Base-by-base conservation (phyloP, 495 filamentous ascomycete species). In the Lepraria neglecta region DNA sequence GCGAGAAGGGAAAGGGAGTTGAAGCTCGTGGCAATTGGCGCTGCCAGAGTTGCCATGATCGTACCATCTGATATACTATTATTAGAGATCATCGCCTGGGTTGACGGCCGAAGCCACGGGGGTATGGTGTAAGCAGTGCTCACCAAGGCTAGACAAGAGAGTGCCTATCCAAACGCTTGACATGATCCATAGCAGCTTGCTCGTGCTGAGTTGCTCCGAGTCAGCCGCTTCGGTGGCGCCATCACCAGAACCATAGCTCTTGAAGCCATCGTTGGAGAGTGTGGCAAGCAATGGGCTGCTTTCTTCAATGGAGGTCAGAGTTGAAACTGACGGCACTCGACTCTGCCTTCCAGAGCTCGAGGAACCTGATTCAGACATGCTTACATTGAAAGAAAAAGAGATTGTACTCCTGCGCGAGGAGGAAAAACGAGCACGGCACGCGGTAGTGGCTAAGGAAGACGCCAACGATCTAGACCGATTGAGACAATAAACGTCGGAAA, bases 141-240 rank as follows among this genome's bases (percentile, higher is more conserved):
- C 74, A 83, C 79, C 81, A 14, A 92, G 72, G 15, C 90, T 89
- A 45, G 87, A 87, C 1, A 92, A 79, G 66, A 95, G 92, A 3
- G 92, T 87, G 35, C 90, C 88, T 4, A 91, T 68, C 82, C 87
- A 90, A 31, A 86, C 75, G 63, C 73, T 77, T 11, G 71, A 67
- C 46, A 80, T 65, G 31, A 78, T 70, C 46, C 76, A 40, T 30
- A 77, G 65, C 61, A 80, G 50, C 57, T 75, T 70, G 40, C 68
- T 75, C 5, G 72, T 75, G 31, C 65, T 74, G 47, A 67, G 64
- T 61, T 77, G n/a, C 51, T 53, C 30, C 6, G 27, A 7, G n/a
- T 53, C 28, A 10, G 17, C 11, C 51, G 15, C 7, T 38, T 15
- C 30, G 19, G 15, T 14, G n/a, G 31, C 17, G n/a, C 0, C 2